Percentiles rank a stretch among this genome's conserved stretches.
Conservation (phyloP, 2,329 filamentous ascomycete genomes). For the Penicillium capsulatum region DNA sequence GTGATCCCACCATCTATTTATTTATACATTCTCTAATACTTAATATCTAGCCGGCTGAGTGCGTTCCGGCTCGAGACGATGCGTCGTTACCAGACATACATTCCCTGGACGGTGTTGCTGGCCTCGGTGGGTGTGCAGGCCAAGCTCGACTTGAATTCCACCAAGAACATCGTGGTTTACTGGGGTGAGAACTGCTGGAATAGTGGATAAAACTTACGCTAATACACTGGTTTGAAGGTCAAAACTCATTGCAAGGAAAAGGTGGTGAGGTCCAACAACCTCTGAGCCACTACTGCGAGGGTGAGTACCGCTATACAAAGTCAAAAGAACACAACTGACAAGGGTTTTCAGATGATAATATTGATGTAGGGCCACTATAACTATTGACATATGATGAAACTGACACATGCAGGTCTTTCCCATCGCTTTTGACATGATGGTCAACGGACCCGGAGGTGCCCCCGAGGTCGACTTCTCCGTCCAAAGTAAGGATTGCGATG, state of each 20-base stretch:
- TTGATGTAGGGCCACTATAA: slow-evolving; percentile 15
- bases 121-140: slow-evolving; percentile 35
- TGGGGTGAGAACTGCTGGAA: slow-evolving; percentile 47
- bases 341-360: slow-evolving; percentile 19
- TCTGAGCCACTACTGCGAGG: slow-evolving; percentile 56
- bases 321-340: slow-evolving; percentile 12
- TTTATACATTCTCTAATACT: slow-evolving; percentile 13
- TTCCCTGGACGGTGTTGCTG: slow-evolving; percentile 28
- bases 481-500: slow-evolving; percentile 57
- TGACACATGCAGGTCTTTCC: slow-evolving; percentile 54
- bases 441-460: slow-evolving; percentile 49
- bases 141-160: slow-evolving; percentile 44
- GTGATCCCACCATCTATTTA: slow-evolving; percentile 8
- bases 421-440: slow-evolving; percentile 58
- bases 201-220: background rate
- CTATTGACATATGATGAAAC: too few relatives aligned
- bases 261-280: slow-evolving; percentile 51
- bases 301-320: slow-evolving; percentile 37
- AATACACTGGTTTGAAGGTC: slow-evolving; percentile 38
- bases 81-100: slow-evolving; percentile 22
- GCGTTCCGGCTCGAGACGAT: slow-evolving; percentile 17
- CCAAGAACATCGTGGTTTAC: slow-evolving; percentile 60
- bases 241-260: slow-evolving; percentile 56
- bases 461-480: slow-evolving; percentile 62
- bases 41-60: too few relatives aligned